A percentile compares a stretch with the other conserved stretches of the same genome.
phyloP scores from a whole-genome alignment of 1,284 basidiomycete species.

The Leccinum insolens region DNA sequence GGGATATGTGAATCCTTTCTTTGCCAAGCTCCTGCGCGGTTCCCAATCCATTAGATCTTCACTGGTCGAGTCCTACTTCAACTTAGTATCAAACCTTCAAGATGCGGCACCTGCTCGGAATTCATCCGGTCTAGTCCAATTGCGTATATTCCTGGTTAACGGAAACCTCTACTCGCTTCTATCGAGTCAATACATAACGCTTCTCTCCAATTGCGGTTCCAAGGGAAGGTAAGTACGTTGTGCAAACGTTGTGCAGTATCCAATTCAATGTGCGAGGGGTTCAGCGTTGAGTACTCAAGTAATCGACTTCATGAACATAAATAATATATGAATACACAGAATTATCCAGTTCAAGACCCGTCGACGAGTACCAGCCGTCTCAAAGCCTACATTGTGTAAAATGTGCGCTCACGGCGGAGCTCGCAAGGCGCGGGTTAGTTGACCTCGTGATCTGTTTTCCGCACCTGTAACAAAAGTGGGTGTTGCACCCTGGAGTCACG shows the following conservation, averaged over 20 bases:
- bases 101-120: background rate
- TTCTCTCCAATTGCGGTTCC: background rate
- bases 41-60: too few species aligned
- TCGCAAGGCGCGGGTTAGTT: conserved; percentile 43
- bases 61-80: too few species aligned
- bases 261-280: background rate
- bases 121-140: background rate
- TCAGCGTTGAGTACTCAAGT: background rate
- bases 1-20: too few species aligned
- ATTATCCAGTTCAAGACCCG: background rate
- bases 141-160: background rate
- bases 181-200: background rate
- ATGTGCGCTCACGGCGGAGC: conserved; percentile 45
- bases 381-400: conserved; percentile 38
- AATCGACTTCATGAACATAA: background rate
- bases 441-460: conserved; percentile 54
- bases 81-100: too few species aligned
- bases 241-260: background rate
- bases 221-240: background rate
- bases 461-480: conserved; percentile 65
- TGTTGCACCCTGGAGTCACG: conserved; percentile 58
- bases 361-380: conserved; percentile 1
- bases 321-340: background rate
- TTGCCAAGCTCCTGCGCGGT: too few species aligned
- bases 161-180: background rate